Base-by-base conservation (phyloP, 306 rosid genomes). In the Cicer pinnatifidum region DNA sequence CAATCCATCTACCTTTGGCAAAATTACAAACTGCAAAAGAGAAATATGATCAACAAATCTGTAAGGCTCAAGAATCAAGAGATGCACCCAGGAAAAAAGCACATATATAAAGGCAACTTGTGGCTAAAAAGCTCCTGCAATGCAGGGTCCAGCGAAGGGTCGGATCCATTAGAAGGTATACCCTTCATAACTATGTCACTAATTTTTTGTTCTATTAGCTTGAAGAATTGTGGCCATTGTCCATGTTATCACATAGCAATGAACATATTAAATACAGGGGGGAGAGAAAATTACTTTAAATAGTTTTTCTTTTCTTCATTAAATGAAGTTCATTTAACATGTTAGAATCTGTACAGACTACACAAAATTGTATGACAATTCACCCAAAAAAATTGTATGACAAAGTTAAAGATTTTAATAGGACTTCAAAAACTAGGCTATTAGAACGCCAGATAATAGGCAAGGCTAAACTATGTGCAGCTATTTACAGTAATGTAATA, bases 1-100 rank as follows among this genome's bases (percentile, higher is more conserved):
- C 87, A 75, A 89, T 83, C 97, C 99, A 94, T 78, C 84, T 87
- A 76, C 99, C 99, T 77, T 86, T 86, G 75, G 95, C 97, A 78
- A 87, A 90, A 85, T 90, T 80, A 83, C 99, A 94, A 56, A 11
- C 97, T 94, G 88, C 75, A 87, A 35, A 81, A 17, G 68, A 65
- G 60, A 56, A 6, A 54, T 73, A 73, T 28, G 35, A 28, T 28
- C 35, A 28, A 28, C 35, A 78, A 67, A 76, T n/a, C 56, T 2
- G 7, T 8, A 62, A 66, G 78, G 54, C 54, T 44, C 38, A 17
- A 77, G 62, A 73, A 38, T 60, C 50, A 68, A 53, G 41, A 72
- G 45, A 59, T 72, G 56, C 69, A 80, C 47, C 45, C 41, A 46
- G 53, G 33, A 20, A 47, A 47, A 64, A 67, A 20, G 47, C 23